Base-by-base conservation (phyloP, 2,329 filamentous ascomycete genomes). In the Cytospora schulzeri region DNA sequence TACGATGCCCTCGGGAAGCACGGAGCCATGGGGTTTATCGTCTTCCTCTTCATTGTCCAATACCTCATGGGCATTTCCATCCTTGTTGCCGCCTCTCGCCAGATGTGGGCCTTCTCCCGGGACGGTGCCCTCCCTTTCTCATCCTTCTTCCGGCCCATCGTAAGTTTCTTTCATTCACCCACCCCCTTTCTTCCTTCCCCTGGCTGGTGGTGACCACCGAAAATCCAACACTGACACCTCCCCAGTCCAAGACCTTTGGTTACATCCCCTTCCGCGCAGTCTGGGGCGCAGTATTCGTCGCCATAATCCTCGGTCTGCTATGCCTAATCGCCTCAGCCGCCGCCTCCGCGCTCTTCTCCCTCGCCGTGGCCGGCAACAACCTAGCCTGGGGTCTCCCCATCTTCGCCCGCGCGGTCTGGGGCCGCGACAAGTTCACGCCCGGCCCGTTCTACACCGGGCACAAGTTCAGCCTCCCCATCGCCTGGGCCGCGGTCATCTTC, bases 81-180 rank as follows among this genome's bases (percentile, higher is more conserved):
- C 61, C 74, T 85, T 3, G 81, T 87, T 4, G 86, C 86, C 1
- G 83, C 82, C 5, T 86, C 83, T 7, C 80, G 86, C 7, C 86
- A 88, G 73, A 80, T 79, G 33, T 89, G 86, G 86, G 86, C 86
- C 0, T 88, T 88, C 71, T 84, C 83, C 11, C 81, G 86, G 28
- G 86, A 88, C 69, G 85, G 84, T 2, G 86, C 85, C 1, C 77
- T 88, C 1, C 86, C 86, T 0, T 87, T 88, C 71, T 85, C 83
- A 2, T 72, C 67, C 6, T 86, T 84, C 73, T 85, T 88, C 73
- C 78, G 84, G 35, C 78, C 80, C 8, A 83, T 88, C 70, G 70
- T 73, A 63, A 65, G 70, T 66, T 22, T n/a, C 6, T 35, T 35
- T 35, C 28, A 35, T 15, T 15, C 50, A 24, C 41, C 19, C n/a